Conservation (phyloP, 225 moss, liverwort and hornwort genomes). For the Sphagnum contortum region DNA sequence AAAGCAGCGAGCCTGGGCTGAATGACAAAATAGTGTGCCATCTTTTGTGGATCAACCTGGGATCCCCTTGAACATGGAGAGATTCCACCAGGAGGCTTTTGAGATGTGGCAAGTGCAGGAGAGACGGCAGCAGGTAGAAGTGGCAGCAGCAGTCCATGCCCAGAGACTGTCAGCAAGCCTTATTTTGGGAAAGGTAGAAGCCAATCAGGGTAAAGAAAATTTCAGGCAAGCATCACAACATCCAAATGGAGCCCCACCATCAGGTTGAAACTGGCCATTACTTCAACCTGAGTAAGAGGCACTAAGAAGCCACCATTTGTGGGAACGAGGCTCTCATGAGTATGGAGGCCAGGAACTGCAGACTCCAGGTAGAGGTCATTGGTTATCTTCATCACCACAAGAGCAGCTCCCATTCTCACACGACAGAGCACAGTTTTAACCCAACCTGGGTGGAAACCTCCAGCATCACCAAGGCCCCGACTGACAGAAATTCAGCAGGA, state of each 20-base stretch:
- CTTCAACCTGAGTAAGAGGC: slow-evolving; percentile 10
- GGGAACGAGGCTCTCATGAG: slow-evolving; percentile 6
- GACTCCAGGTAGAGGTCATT: neutral
- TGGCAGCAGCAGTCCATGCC: slow-evolving; percentile 45
- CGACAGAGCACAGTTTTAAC: slow-evolving; percentile 17
- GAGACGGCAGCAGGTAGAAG: slow-evolving; percentile 60
- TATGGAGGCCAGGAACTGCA: slow-evolving; percentile 5
- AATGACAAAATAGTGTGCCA: slow-evolving; percentile 49
- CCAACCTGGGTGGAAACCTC: slow-evolving; percentile 52
- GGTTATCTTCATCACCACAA: neutral
- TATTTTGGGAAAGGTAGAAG: too few relatives aligned
- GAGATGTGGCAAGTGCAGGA: slow-evolving; percentile 53
- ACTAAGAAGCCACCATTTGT: slow-evolving; percentile 7
- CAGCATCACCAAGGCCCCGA: slow-evolving; percentile 33
- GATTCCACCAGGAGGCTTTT: slow-evolving; percentile 43
- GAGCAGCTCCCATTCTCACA: slow-evolving; percentile 22
- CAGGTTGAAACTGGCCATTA: too few relatives aligned
- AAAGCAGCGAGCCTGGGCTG: slow-evolving; percentile 50
- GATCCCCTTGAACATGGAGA: slow-evolving; percentile 33
- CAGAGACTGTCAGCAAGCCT: slow-evolving; percentile 17
- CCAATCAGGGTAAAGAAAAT: too few relatives aligned
- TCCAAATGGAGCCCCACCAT: too few relatives aligned
- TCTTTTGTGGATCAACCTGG: slow-evolving; percentile 35
- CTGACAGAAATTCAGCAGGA: slow-evolving; percentile 61
- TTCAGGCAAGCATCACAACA: too few relatives aligned